A percentile compares a stretch with the other conserved stretches of the same genome.
These are phyloP conservation scores for Cytospora chrysosperma DNA, from an alignment of 2,329 filamentous ascomycete species.

Conservation along the genomic window DNA sequence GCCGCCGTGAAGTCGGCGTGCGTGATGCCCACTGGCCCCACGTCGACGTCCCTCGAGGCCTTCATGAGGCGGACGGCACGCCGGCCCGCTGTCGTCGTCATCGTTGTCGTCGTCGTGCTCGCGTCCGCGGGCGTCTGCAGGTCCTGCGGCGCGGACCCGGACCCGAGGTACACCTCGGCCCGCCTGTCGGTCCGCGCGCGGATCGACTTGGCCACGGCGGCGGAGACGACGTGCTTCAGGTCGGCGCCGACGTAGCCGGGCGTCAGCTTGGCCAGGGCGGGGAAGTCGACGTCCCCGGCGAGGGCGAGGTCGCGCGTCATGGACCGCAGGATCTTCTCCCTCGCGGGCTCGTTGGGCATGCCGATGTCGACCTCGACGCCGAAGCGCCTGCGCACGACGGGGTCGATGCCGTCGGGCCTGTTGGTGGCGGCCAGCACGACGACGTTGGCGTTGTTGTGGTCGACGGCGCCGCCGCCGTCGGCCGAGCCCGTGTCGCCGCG, in stretches of 20 bases:
- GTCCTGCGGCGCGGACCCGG: neutral
- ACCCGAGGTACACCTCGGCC: constrained; percentile 7
- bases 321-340: constrained; percentile 74
- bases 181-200: constrained; percentile 17
- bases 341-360: constrained; percentile 75
- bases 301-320: constrained; percentile 67
- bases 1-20: constrained; percentile 71
- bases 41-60: constrained; percentile 22
- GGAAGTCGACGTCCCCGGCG: constrained; percentile 70
- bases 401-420: constrained; percentile 80
- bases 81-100: neutral
- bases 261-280: constrained; percentile 73
- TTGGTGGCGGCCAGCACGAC: constrained; percentile 92
- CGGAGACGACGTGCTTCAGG: constrained; percentile 62
- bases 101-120: neutral
- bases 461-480: constrained; percentile 71
- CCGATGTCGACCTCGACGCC: constrained; percentile 81
- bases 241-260: constrained; percentile 94
- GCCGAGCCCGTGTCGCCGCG: constrained; percentile 71
- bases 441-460: constrained; percentile 69
- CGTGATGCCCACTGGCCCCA: constrained; percentile 33
- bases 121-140: neutral
- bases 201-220: constrained; percentile 41
- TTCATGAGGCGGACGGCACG: constrained; percentile 25
- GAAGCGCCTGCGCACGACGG: constrained; percentile 73